Base-by-base conservation (phyloP, 2,329 filamentous ascomycete species). In the Xylariaceae sp. region DNA sequence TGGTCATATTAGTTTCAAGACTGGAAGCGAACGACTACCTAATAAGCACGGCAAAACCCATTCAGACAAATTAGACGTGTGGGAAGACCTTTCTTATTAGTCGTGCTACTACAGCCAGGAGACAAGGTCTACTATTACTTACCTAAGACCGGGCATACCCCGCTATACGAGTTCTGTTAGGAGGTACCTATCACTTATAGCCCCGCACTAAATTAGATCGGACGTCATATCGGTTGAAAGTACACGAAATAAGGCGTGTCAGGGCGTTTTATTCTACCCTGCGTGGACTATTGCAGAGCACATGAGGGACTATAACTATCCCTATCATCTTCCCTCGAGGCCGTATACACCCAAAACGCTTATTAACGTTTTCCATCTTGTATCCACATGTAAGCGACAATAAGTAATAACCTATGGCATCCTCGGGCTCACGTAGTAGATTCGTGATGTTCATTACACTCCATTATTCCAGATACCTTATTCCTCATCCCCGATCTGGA, bases 401-500 rank as follows among this genome's bases (percentile, higher is more conserved):
- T 14, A 48, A 44, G 2, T 51, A 54, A 50, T 46, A 56, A 44
- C 32, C 43, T 40, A 37, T n/a, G 21, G 41, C 44, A 56, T 54
- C 50, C 32, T 55, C 48, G 41, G 57, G 56, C 43, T 46, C 20
- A 49, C 49, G 41, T 59, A 47, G 52, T 59, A 64, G 62, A 52
- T 58, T 57, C 61, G 54, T 64, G 45, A 53, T 50, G 49, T 52
- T 66, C 59, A 59, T 61, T 51, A 55, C 23, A 19, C 42, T 48
- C 29, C 43, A 57, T 65, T 57, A 56, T 19, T 20, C n/a, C n/a
- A n/a, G n/a, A 40, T 26, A 40, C 14, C 29, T 69, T 80, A 86
- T 72, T 86, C 84, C 64, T 87, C 84, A 65, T 87, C 84, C 64
- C 84, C 89, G 70, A 91, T 91, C 89, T 91, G 66, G 43, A 63